Evolutionary conservation across 2,329 filamentous ascomycete species (phyloP).

Genomic region (Aureobasidium melanogenum): DNA sequence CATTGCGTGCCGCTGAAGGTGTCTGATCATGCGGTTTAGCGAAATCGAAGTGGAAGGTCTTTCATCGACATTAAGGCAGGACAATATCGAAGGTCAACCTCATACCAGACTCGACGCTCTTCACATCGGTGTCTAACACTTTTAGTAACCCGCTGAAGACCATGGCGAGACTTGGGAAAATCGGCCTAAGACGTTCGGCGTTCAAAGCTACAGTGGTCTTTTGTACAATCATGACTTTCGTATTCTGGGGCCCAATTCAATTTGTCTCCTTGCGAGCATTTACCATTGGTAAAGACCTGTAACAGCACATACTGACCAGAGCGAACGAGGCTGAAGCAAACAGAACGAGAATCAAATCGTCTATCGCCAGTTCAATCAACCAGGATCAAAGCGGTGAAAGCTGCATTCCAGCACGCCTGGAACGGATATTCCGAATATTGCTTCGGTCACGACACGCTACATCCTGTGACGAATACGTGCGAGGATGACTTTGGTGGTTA

Average conservation of each 20-base stretch:
- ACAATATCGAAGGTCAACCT: not conserved
- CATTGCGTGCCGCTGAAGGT: not conserved
- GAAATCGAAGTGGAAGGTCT: not conserved
- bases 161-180: conserved; percentile 1
- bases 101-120: not conserved
- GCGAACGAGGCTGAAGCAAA: not conserved
- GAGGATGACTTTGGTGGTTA: conserved; percentile 21
- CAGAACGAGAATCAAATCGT: not conserved
- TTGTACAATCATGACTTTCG: not conserved
- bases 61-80: not conserved
- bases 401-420: conserved; percentile 26
- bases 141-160: not conserved
- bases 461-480: conserved; percentile 20
- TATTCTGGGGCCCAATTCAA: not conserved
- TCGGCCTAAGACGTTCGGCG: not conserved
- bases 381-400: not conserved
- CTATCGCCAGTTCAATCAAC: not conserved
- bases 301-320: not conserved
- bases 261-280: not conserved
- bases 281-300: not conserved
- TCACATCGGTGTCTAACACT: not conserved
- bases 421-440: conserved; percentile 26
- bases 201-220: not conserved
- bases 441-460: conserved; percentile 26
- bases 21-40: not conserved